Evolutionary conservation across 805 yeast genomes (phyloP), one percentile per base, ranked within the genome.

Genomic region (Hanseniaspora thailandica): DNA sequence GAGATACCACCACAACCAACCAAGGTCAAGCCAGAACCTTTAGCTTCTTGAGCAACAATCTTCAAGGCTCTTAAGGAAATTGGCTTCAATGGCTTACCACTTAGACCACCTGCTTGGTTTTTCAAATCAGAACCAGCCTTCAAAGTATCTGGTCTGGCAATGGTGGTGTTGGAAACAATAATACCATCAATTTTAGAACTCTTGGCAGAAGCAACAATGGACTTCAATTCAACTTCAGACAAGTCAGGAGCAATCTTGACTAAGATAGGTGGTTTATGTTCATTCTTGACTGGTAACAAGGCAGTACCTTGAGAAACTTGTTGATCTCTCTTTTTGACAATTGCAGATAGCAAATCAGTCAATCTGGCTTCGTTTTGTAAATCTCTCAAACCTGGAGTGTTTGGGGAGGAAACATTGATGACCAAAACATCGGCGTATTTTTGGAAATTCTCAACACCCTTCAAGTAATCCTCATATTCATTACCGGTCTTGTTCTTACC

Each of bases 191-290:
- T 80, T 55, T 80, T 76, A 33, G 95, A 80, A 1, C 69, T 71
- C 61, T 81, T 82, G 8, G 95, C 88, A 6, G 94, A 79, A 52
- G 74, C 74, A 19, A 96, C 95, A 66, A 90, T 86, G 5, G 90
- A 80, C 61, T 76, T 77, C 57, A 89, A 78, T 64, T 89, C 96
- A 2, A 78, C 72, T 64, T 82, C 94, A 5, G 82, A 75, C 61
- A 90, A 76, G 69, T 90, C 97, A 1, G 97, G 97, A 0, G 97
- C 97, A 59, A 90, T 81, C 64, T 90, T 90, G 26, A 90, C 97
- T 58, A 87, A 67, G 50, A 90, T 75, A 15, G 96, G 95, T 0
- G 96, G 95, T 56, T 70, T 74, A 31, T 61, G 67, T 3, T 59
- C 23, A 33, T 50, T 41, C 8, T 55, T 56, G 13, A 56, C 57